Evolutionary conservation across 225 moss, liverwort and hornwort genomes (phyloP).

Genomic region (Antitrichia curtipendula): DNA sequence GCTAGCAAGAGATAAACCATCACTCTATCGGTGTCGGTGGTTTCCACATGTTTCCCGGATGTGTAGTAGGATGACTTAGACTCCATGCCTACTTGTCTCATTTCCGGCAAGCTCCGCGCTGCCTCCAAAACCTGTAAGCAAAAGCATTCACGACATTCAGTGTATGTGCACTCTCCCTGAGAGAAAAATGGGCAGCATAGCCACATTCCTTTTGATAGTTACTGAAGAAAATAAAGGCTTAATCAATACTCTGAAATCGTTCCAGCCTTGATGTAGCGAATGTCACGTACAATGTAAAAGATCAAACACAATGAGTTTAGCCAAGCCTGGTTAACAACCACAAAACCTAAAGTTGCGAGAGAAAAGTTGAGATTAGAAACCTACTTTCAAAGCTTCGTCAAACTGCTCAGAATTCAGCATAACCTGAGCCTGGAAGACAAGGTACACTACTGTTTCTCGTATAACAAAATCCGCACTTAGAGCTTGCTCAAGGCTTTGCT

Average conservation of each 20-base stretch:
- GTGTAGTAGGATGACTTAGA: slow-evolving; percentile 33
- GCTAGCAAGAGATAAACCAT: slow-evolving; percentile 48
- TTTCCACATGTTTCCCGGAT: slow-evolving; percentile 20
- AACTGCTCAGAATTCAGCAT: slow-evolving; percentile 39
- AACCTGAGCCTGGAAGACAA: slow-evolving; percentile 51
- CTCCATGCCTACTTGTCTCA: slow-evolving; percentile 19
- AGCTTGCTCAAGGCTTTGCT: slow-evolving; percentile 74
- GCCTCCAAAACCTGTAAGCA: slow-evolving; percentile 47
- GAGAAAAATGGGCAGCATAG: background rate
- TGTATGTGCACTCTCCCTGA: background rate
- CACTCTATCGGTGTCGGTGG: slow-evolving; percentile 32
- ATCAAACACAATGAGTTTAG: background rate
- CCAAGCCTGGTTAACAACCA: background rate
- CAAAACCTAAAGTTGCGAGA: background rate
- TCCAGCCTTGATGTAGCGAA: background rate
- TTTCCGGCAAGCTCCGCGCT: slow-evolving; percentile 43
- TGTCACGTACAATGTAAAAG: background rate
- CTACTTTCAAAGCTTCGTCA: slow-evolving; percentile 55
- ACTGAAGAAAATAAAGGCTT: background rate
- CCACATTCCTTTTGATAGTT: background rate
- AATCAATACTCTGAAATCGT: background rate
- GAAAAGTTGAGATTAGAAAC: background rate
- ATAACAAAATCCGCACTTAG: slow-evolving; percentile 55
- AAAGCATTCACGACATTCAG: background rate
- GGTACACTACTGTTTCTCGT: slow-evolving; percentile 51